Conservation (phyloP, 495 filamentous ascomycete species). For the Penicillium cosmopolitanum region DNA sequence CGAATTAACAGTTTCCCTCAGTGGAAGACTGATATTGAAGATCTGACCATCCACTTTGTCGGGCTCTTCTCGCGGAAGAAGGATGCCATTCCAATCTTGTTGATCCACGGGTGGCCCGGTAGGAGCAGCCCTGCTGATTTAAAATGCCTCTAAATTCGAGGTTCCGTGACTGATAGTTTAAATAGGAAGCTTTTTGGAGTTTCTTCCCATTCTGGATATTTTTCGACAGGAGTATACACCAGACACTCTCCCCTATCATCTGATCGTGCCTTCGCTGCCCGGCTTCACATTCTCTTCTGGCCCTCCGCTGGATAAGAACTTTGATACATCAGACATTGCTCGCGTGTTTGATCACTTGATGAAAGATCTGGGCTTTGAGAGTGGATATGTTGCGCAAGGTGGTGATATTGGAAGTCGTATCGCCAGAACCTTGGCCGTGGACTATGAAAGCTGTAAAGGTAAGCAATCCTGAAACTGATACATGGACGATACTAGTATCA, state of each 20-base stretch:
- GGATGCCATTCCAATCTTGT: slow-evolving; percentile 63
- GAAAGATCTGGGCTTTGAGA: slow-evolving; percentile 59
- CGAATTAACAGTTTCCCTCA: slow-evolving; percentile 68
- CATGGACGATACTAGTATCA: too few relatives aligned
- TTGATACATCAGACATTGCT: slow-evolving; percentile 43
- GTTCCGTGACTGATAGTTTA: background rate
- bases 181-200: slow-evolving; percentile 61
- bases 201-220: slow-evolving; percentile 49
- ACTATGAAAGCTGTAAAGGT: slow-evolving; percentile 51
- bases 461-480: slow-evolving; percentile 1
- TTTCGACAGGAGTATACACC: slow-evolving; percentile 57
- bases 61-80: slow-evolving; percentile 61
- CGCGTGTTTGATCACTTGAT: slow-evolving; percentile 61
- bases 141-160: too few relatives aligned
- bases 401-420: slow-evolving; percentile 67
- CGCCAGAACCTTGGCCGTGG: slow-evolving; percentile 44
- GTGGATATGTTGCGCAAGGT: slow-evolving; percentile 66
- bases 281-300: slow-evolving; percentile 64
- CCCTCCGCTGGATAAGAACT: slow-evolving; percentile 53
- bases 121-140: background rate
- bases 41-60: slow-evolving; percentile 61
- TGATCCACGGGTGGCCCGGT: slow-evolving; percentile 68
- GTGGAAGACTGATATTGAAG: slow-evolving; percentile 55
- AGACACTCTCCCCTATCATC: slow-evolving; percentile 61
- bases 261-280: slow-evolving; percentile 67